phyloP scores from a whole-genome alignment of 768 basidiomycete genomes.

The Naganishia vaughanmartiniae region DNA sequence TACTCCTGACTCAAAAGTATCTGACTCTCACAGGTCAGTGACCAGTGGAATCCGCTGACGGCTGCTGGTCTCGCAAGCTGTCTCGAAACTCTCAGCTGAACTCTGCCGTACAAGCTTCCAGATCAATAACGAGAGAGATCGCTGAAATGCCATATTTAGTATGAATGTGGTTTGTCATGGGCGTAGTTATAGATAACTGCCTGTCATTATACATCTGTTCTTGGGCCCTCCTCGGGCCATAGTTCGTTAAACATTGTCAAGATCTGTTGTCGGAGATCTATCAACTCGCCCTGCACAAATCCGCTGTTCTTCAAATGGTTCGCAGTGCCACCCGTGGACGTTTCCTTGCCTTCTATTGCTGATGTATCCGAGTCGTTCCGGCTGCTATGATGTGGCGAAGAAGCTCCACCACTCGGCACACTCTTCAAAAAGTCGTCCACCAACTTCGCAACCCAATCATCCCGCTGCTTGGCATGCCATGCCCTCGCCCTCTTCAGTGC shows the following conservation, averaged over 20 bases:
- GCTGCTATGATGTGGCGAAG: not conserved
- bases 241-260: not conserved
- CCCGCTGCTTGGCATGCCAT: conserved; percentile 3
- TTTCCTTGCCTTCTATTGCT: not conserved
- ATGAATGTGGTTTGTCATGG: not conserved
- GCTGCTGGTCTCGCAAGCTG: too few species aligned
- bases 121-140: not conserved
- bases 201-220: conserved; percentile 7
- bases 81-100: too few species aligned
- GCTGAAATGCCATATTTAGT: not conserved
- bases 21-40: too few species aligned
- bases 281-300: conserved; percentile 4
- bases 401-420: not conserved
- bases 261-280: not conserved
- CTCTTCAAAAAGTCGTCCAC: conserved; percentile 9
- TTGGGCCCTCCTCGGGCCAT: not conserved
- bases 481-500: conserved; percentile 7
- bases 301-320: conserved; percentile 7
- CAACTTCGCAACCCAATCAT: not conserved
- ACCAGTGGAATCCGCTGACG: too few species aligned
- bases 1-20: too few species aligned
- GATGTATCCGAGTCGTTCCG: not conserved
- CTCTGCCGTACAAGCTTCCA: too few species aligned
- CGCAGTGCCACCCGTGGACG: not conserved
- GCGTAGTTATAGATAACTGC: not conserved